Conservation (phyloP, 768 basidiomycete species). For the Mycena sanguinolenta region DNA sequence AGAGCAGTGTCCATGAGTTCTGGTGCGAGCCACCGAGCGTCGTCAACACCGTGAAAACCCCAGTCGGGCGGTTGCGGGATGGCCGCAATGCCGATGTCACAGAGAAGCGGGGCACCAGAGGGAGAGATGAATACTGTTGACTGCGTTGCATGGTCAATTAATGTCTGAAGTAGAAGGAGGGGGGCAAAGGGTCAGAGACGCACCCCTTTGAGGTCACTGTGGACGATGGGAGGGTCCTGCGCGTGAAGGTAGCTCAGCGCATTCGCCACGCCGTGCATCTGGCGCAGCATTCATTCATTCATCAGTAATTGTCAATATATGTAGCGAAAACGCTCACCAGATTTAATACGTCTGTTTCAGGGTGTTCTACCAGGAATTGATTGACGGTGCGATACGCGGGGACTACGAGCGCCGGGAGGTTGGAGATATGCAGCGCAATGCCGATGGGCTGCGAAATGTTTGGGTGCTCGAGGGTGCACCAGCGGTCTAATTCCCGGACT, state of each 20-base stretch:
- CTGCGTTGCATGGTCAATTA: slow-evolving; percentile 40
- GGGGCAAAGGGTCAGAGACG: slow-evolving; percentile 24
- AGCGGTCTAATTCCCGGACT: slow-evolving; percentile 26
- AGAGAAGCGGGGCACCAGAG: slow-evolving; percentile 43
- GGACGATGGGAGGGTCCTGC: slow-evolving; percentile 53
- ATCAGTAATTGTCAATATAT: background rate
- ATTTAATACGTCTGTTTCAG: slow-evolving; percentile 9
- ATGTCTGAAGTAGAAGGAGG: background rate
- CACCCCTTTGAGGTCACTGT: slow-evolving; percentile 61
- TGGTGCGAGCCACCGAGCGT: slow-evolving; percentile 49
- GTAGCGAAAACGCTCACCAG: slow-evolving; percentile 4
- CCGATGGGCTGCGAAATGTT: slow-evolving; percentile 33
- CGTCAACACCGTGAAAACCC: slow-evolving; percentile 39
- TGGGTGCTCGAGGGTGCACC: slow-evolving; percentile 30
- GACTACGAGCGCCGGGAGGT: slow-evolving; percentile 34
- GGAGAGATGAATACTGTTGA: slow-evolving; percentile 51
- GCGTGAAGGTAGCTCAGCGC: slow-evolving; percentile 56
- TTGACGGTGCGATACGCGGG: slow-evolving; percentile 16
- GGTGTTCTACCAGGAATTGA: background rate
- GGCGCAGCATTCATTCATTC: background rate
- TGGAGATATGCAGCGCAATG: slow-evolving; percentile 30
- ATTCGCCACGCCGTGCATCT: slow-evolving; percentile 54
- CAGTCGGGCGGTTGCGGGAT: slow-evolving; percentile 46
- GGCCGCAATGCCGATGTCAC: slow-evolving; percentile 51
- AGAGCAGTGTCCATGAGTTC: slow-evolving; percentile 40